Base-by-base conservation (phyloP, 2,329 filamentous ascomycete genomes). In the Penicillium expansum region DNA sequence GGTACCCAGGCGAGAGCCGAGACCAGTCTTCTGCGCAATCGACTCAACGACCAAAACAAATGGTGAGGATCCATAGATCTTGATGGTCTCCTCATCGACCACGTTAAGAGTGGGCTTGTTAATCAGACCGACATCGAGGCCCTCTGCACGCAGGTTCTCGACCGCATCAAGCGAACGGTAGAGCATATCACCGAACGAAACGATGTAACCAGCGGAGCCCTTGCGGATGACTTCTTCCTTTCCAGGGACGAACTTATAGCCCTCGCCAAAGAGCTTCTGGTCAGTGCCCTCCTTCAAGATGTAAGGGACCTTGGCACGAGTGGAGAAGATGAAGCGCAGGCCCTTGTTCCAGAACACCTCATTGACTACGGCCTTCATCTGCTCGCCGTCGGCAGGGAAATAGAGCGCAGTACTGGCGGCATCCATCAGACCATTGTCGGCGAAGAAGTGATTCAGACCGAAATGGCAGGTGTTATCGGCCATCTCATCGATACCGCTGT, bases 381-480 rank as follows among this genome's bases (percentile, higher is more conserved):
- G 74, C 52, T 75, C 71, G 13, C 70, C 74, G 35, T 76, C 74
- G 16, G 74, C 74, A 1, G 74, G 74, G 68, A 76, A 76, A 59
- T 75, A 76, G 2, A 76, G 59, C 1, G 68, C 56, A 1, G 72
- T 75, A 24, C 39, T 66, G 54, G 68, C 70, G 22, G 69, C 69
- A 52, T 76, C 74, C 62, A 74, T 71, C 8, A 76, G 62, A 1
- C 72, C 74, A 47, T 76, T 76, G 32, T 76, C 74, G 5, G 74
- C 73, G 54, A 76, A 76, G 67, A 75, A 74, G 38, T 73, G 69
- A 65, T 76, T 75, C 56, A 76, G 59, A 5, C 74, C 74, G 54
- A 76, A 76, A 61, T 76, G 74, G 64, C 74, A 76, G 1, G 74
- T 76, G 59, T 76, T 76, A 54, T 76, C 74, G 14, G 74, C 74